Evolutionary conservation across 2,329 filamentous ascomycete species (phyloP), one percentile per base, ranked within the genome.

Genomic region (Xylaria sp.): DNA sequence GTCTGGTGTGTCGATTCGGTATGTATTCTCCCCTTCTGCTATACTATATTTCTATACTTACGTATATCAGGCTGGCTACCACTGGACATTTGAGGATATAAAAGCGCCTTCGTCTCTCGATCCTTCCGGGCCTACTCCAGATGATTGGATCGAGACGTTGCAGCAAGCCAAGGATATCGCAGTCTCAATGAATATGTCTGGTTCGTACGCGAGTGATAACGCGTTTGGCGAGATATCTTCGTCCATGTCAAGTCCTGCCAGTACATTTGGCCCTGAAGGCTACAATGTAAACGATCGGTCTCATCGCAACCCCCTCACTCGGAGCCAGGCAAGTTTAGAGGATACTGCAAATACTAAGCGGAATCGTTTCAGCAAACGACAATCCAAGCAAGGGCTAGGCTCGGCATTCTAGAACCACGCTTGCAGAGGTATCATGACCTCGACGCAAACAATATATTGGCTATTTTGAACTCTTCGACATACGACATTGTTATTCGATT

Each of bases 1-100:
- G 90, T 92, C 68, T 98, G 94, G 93, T 91, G 91, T 80, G 91
- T 98, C 61, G 94, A 98, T 83, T 97, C 93, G 74, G 96, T 98
- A 90, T 86, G 94, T 87, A 66, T 53, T 18, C 58, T 42, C 25
- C 37, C 48, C 51, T 25, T 13, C 51, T 57, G 25, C 69, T 40
- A 1, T 47, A 8, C n/a, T 71, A 50, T 72, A 62, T 57, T 35
- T 25, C 21, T 21, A 55, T 73, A 66, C 71, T 71, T 58, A 79
- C 64, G 66, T 69, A 61, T 42, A 21, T 6, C 68, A 97, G 95
- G 89, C 89, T 63, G 94, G 97, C 67, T 92, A 94, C 77, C 94
- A 97, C 75, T 96, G 93, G 78, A 92, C 92, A 16, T 99, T 99
- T 76, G 96, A 99, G 82, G 94, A 98, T 76, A 86, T 90, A n/a